phyloP scores from a whole-genome alignment of 768 basidiomycete genomes.

The Boletus edulis region DNA sequence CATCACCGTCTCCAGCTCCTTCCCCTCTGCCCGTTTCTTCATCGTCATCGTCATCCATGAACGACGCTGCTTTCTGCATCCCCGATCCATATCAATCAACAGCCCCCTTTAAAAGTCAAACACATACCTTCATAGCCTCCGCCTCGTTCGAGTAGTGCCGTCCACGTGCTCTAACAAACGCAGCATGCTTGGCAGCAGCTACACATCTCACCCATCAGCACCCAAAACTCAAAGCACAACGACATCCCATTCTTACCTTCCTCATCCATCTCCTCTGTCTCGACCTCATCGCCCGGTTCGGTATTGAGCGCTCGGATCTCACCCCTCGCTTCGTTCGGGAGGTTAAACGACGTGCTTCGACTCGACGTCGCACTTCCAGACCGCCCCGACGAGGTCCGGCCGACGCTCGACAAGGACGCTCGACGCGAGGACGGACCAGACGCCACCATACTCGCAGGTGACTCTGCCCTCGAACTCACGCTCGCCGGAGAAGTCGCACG shows the following conservation, averaged over 20 bases:
- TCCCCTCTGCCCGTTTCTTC: constrained; percentile 4
- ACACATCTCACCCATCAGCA: constrained; percentile 1
- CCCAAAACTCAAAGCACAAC: not conserved
- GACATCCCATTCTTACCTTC: constrained; percentile 54
- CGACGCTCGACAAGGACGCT: constrained; percentile 68
- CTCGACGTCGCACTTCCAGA: constrained; percentile 66
- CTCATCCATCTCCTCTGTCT: constrained; percentile 86
- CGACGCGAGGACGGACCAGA: constrained; percentile 73
- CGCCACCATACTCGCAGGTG: constrained; percentile 57
- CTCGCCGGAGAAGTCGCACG: constrained; percentile 34
- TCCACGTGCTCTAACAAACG: constrained; percentile 75
- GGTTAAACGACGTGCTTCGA: constrained; percentile 80
- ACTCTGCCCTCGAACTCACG: constrained; percentile 44
- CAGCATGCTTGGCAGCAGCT: constrained; percentile 84
- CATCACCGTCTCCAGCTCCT: not conserved
- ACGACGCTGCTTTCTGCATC: constrained; percentile 56
- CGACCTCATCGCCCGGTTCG: constrained; percentile 51
- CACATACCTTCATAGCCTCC: constrained; percentile 83
- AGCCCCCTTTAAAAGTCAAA: not conserved
- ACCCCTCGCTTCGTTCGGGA: constrained; percentile 66
- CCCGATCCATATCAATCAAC: constrained; percentile 1
- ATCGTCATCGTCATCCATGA: constrained; percentile 64
- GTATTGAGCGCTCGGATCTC: constrained; percentile 48
- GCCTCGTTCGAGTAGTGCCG: constrained; percentile 90
- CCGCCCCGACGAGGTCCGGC: constrained; percentile 51